Conservation (phyloP, 78 protist species). For the Dictyostelium firmibasis region DNA sequence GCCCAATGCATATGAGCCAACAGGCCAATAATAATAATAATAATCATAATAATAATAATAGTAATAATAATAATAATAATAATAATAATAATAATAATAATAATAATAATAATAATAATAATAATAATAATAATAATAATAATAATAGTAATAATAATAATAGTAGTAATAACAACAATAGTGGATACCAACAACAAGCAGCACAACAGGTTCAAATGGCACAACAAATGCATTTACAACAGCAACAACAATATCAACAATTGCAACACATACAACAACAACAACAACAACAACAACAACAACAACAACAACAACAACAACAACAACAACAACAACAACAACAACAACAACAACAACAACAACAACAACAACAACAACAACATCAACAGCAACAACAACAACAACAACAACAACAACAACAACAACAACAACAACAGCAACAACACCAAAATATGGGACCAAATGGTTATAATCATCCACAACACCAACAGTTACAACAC, state of each 20-base stretch:
- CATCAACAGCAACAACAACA: neutral
- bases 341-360: neutral
- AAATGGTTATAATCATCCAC: neutral
- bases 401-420: slow-evolving; percentile 21
- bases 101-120: neutral
- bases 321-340: neutral
- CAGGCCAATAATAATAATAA: neutral
- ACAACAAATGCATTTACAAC: slow-evolving; percentile 25
- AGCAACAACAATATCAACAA: neutral
- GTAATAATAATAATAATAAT: neutral
- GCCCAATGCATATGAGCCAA: neutral
- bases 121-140: neutral
- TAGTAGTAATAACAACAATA: neutral
- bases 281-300: neutral
- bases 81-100: neutral
- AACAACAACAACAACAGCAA: neutral
- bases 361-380: neutral
- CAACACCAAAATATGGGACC: neutral
- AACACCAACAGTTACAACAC: neutral
- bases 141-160: neutral
- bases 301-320: neutral
- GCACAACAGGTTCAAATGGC: neutral
- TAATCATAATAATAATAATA: neutral
- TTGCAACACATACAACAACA: neutral
- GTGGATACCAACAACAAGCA: neutral